phyloP scores from a whole-genome alignment of 1,284 basidiomycete genomes.

The Trichosporon sp. region DNA sequence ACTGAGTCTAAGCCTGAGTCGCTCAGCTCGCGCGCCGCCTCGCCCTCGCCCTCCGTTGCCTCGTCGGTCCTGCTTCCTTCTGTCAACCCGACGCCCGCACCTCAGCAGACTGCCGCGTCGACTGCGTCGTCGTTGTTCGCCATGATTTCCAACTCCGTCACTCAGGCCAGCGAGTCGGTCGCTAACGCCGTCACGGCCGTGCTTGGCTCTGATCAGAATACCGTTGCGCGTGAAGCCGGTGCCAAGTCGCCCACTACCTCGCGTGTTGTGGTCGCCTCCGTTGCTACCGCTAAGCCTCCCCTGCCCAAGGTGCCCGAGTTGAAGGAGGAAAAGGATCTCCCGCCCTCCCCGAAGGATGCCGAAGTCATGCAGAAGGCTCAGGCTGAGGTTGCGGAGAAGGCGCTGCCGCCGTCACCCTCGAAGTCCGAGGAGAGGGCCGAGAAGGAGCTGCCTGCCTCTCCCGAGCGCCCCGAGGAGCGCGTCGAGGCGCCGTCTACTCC shows the following conservation, averaged over 20 bases:
- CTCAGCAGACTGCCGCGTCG: neutral
- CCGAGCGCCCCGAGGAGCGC: neutral
- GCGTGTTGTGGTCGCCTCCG: no score
- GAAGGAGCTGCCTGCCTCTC: neutral
- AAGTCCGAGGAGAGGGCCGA: neutral
- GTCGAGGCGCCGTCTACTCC: neutral
- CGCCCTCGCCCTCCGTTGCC: constrained; percentile 2
- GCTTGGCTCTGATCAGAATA: neutral
- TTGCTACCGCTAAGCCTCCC: neutral
- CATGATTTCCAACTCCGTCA: constrained; percentile 10
- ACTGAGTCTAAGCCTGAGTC: neutral
- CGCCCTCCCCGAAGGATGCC: neutral
- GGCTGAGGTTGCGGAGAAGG: neutral
- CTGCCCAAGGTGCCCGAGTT: neutral
- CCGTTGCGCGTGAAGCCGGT: neutral
- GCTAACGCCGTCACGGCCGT: constrained; percentile 18
- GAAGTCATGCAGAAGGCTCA: neutral
- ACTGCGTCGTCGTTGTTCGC: constrained; percentile 15
- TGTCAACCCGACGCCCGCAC: neutral
- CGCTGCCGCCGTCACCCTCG: neutral
- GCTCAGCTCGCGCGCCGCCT: neutral
- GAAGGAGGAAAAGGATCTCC: neutral
- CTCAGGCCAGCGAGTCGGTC: constrained; percentile 16
- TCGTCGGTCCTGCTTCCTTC: constrained; percentile 9
- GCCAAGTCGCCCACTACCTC: neutral